Percentiles rank a stretch among this genome's conserved stretches.
These are phyloP conservation scores for Avena insularis DNA, from an alignment of 176 grass and related monocot species.

Conservation along the genomic window DNA sequence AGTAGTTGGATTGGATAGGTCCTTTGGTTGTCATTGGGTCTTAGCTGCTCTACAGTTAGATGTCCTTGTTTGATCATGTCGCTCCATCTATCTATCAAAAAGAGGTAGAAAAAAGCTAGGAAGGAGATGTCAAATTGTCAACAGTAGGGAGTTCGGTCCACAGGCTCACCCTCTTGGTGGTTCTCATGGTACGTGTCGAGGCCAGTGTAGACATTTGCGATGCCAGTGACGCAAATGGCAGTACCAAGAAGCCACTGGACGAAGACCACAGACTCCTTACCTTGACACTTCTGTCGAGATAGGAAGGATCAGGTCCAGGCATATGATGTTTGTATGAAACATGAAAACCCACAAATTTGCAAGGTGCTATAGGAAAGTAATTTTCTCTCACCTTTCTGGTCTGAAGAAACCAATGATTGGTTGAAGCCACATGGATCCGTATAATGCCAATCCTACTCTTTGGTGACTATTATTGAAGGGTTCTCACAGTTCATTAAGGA, in stretches of 20 bases:
- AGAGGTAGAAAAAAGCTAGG: too few relatives aligned
- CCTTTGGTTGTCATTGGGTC: conserved; percentile 45
- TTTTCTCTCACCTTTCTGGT: conserved; percentile 59
- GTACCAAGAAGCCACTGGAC: too few relatives aligned
- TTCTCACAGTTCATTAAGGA: conserved; percentile 85
- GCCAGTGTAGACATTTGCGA: too few relatives aligned
- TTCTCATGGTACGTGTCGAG: too few relatives aligned
- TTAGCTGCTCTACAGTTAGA: conserved; percentile 47
- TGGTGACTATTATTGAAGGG: conserved; percentile 88
- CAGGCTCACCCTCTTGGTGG: too few relatives aligned
- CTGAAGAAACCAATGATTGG: conserved; percentile 83
- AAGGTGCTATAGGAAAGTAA: neutral
- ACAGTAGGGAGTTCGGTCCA: too few relatives aligned
- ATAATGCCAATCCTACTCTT: conserved; percentile 74
- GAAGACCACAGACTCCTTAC: too few relatives aligned
- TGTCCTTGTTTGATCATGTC: too few relatives aligned
- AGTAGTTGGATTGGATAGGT: conserved; percentile 59
- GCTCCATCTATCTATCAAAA: too few relatives aligned
- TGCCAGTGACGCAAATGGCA: too few relatives aligned
- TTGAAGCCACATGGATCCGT: conserved; percentile 84
- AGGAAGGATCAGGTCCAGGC: neutral
- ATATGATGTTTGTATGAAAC: conserved; percentile 4
- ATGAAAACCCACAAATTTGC: conserved; percentile 21
- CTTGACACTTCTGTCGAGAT: conserved; percentile 22
- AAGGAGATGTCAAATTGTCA: too few relatives aligned